Evolutionary conservation across 1,139 yeast genomes (phyloP).

Genomic region (Geotrichum cucujoidarum): DNA sequence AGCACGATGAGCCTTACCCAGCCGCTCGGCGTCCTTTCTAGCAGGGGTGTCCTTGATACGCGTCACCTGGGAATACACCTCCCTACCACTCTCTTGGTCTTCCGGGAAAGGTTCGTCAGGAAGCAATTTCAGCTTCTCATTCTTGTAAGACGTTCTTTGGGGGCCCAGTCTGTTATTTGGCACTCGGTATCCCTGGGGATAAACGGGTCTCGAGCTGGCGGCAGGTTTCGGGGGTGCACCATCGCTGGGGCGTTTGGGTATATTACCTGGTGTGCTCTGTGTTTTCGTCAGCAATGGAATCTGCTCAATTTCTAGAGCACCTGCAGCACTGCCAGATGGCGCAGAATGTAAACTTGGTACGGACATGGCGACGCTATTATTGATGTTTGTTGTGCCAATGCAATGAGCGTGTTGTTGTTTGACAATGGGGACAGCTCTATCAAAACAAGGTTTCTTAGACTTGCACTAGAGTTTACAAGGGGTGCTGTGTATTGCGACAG

Average conservation of each 20-base stretch:
- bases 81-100: conserved; percentile 42
- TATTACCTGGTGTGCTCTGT: background rate
- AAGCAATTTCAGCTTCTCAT: conserved; percentile 77
- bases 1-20: conserved; percentile 80
- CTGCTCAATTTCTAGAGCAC: background rate
- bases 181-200: conserved; percentile 18
- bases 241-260: background rate
- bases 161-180: conserved; percentile 54
- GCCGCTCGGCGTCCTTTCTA: conserved; percentile 85
- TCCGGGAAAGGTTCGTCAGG: conserved; percentile 66
- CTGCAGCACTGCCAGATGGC: background rate
- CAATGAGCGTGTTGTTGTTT: too few species aligned
- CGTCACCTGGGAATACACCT: conserved; percentile 76
- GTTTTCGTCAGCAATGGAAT: background rate
- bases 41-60: conserved; percentile 89
- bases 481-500: too few species aligned
- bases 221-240: background rate
- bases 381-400: too few species aligned
- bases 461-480: too few species aligned
- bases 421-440: too few species aligned
- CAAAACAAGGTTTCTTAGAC: too few species aligned
- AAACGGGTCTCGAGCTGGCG: conserved; percentile 7
- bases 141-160: conserved; percentile 81
- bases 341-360: too few species aligned
- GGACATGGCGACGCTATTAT: too few species aligned